These are phyloP conservation scores for Colletotrichum limetticola DNA, from an alignment of 2,329 filamentous ascomycete genomes.

Conservation along the genomic window DNA sequence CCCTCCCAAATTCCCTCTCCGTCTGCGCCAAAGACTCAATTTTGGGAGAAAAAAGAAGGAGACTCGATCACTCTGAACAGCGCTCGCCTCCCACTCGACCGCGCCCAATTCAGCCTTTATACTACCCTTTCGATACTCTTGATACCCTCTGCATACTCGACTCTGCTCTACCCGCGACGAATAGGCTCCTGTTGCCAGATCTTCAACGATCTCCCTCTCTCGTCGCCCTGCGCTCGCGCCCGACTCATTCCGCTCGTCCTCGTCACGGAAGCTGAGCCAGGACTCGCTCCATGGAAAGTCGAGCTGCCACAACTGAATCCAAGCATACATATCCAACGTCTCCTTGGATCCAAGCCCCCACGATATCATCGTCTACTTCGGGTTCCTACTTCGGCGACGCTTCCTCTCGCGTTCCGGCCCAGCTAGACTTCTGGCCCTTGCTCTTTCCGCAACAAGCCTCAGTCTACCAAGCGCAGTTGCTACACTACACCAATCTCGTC, in stretches of 20 bases:
- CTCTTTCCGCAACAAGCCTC: conserved; percentile 69
- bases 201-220: conserved; percentile 10
- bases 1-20: conserved; percentile 18
- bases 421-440: conserved; percentile 66
- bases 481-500: conserved; percentile 74
- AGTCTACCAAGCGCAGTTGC: conserved; percentile 70
- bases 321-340: conserved; percentile 57
- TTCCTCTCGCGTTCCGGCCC: conserved; percentile 45
- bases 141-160: background rate
- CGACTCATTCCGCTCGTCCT: conserved; percentile 15
- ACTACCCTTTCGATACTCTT: conserved; percentile 3
- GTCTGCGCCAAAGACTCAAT: conserved; percentile 1
- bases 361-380: conserved; percentile 40
- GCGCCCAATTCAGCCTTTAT: background rate
- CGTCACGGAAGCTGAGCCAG: conserved; percentile 39
- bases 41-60: conserved; percentile 8
- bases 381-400: conserved; percentile 31
- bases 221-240: conserved; percentile 12
- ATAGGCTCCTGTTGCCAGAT: background rate
- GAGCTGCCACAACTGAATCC: conserved; percentile 59
- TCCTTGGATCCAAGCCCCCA: conserved; percentile 50
- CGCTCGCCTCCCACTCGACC: conserved; percentile 2
- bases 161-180: conserved; percentile 7
- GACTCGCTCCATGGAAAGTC: conserved; percentile 61
- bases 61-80: conserved; percentile 26